Percentiles rank a stretch among this genome's conserved stretches.
These are phyloP conservation scores for Ambrosiella cleistominuta DNA, from an alignment of 2,329 filamentous ascomycete genomes.

Conservation along the genomic window DNA sequence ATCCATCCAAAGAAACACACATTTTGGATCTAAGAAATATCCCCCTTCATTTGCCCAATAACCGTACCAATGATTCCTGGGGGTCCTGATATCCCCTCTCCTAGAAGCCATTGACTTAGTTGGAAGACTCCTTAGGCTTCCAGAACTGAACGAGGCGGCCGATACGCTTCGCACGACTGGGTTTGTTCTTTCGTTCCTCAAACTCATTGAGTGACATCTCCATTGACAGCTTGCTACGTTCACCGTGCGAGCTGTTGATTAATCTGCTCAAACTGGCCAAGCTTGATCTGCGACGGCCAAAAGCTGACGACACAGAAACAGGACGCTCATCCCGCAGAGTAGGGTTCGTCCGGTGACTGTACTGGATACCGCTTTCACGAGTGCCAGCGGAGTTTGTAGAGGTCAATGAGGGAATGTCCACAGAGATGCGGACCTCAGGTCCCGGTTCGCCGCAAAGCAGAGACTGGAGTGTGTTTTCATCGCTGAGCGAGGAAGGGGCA, in stretches of 20 bases:
- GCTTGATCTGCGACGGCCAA: conserved; percentile 55
- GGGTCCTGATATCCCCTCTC: background rate
- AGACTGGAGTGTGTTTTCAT: conserved; percentile 54
- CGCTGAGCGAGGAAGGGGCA: conserved; percentile 54
- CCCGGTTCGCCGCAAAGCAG: conserved; percentile 56
- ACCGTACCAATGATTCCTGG: background rate
- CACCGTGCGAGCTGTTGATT: conserved; percentile 56
- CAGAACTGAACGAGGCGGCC: conserved; percentile 67
- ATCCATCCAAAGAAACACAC: background rate
- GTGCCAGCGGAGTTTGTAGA: conserved; percentile 66
- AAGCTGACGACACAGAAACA: conserved; percentile 43
- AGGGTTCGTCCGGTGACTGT: conserved; percentile 18
- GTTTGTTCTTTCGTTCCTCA: conserved; percentile 37
- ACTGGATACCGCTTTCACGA: conserved; percentile 39
- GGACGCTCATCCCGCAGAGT: conserved; percentile 40
- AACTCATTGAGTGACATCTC: conserved; percentile 42
- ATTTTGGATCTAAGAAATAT: background rate
- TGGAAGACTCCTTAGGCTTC: conserved; percentile 34
- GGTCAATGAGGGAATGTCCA: conserved; percentile 55
- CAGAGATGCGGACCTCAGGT: conserved; percentile 52
- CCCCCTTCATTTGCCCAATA: background rate
- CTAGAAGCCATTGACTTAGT: background rate
- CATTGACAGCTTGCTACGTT: conserved; percentile 57
- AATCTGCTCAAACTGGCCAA: conserved; percentile 61
- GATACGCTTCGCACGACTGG: conserved; percentile 49